Evolutionary conservation across 2,329 filamentous ascomycete genomes (phyloP), one percentile per base, ranked within the genome.

Genomic region (Cytospora paraplurivora): DNA sequence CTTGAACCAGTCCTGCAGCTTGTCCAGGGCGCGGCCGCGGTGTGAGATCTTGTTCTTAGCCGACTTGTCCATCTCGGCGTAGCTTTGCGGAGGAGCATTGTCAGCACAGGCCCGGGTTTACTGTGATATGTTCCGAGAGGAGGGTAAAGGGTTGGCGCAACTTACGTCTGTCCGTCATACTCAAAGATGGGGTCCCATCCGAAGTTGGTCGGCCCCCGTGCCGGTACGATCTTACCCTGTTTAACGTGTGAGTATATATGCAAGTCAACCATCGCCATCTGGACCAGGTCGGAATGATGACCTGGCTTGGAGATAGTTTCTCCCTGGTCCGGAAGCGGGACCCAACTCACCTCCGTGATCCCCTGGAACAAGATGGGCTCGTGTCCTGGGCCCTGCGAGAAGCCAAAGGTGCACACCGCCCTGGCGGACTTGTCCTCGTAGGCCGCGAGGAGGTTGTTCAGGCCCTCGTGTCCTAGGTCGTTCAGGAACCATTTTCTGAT

Each of bases 151-250:
- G 5, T 8, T 10, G 21, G 4, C 11, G 7, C 32, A 35, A 77
- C 83, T 73, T 75, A 86, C 79, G 95, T 99, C 77, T 92, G 81
- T 50, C 93, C 93, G 68, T 96, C 85, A 70, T 96, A 94, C 78
- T 99, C 95, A 71, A 99, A 99, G 68, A 96, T 89, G 2, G 95
- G 87, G 76, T 99, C 95, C 95, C 95, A 99, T 53, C 94, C 95
- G 74, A 99, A 99, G 59, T 85, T 83, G 19, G 86, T 79, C 51
- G 92, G 88, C 7, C 95, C 95, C 74, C 95, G 84, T 21, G 93
- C 85, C 37, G 88, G 87, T 47, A 98, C 94, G 73, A 99, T 93
- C 74, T 88, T 91, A 63, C 94, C 84, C 77, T 84, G 57, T 61
- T 50, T n/a, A n/a, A n/a, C 7, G 13, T 19, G 13, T 44, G 5